Evolutionary conservation across 768 basidiomycete genomes (phyloP).

Genomic region (Goffeauzyma gilvescens): DNA sequence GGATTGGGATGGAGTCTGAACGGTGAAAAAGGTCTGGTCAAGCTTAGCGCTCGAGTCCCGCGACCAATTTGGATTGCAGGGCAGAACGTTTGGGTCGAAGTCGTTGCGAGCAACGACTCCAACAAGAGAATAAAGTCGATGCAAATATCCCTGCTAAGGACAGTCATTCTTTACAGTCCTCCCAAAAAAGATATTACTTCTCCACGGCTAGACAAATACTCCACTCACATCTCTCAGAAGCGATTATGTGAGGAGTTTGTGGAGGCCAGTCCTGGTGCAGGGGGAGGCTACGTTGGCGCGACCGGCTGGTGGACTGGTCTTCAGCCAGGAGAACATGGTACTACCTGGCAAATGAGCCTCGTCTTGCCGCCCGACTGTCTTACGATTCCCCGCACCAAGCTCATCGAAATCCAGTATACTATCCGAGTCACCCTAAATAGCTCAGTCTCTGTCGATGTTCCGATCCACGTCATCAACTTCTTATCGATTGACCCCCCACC

Average conservation of each 20-base stretch:
- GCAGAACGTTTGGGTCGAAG: conserved; percentile 49
- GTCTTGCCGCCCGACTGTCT: conserved; percentile 56
- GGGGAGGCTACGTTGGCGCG: conserved; percentile 54
- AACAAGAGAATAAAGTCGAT: conserved; percentile 43
- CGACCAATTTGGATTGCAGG: conserved; percentile 66
- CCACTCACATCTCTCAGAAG: conserved; percentile 33
- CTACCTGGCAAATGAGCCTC: conserved; percentile 51
- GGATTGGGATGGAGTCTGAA: conserved; percentile 38
- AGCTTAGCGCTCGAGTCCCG: conserved; percentile 47
- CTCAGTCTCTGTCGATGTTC: conserved; percentile 52
- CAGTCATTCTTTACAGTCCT: conserved; percentile 48
- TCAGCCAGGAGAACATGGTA: conserved; percentile 41
- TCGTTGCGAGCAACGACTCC: conserved; percentile 50
- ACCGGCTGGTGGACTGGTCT: conserved; percentile 85
- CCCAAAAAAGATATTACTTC: conserved; percentile 10
- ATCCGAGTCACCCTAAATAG: conserved; percentile 47
- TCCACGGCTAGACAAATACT: conserved; percentile 3
- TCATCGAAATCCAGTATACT: conserved; percentile 59
- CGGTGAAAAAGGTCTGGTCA: conserved; percentile 48
- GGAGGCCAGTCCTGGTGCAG: conserved; percentile 45
- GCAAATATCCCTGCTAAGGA: conserved; percentile 46
- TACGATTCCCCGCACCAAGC: conserved; percentile 46
- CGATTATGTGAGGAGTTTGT: conserved; percentile 48
- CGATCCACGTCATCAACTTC: conserved; percentile 61
- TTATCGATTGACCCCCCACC: conserved; percentile 66